Evolutionary conservation across 306 rosid genomes (phyloP).

Genomic region (Cercis canadensis): DNA sequence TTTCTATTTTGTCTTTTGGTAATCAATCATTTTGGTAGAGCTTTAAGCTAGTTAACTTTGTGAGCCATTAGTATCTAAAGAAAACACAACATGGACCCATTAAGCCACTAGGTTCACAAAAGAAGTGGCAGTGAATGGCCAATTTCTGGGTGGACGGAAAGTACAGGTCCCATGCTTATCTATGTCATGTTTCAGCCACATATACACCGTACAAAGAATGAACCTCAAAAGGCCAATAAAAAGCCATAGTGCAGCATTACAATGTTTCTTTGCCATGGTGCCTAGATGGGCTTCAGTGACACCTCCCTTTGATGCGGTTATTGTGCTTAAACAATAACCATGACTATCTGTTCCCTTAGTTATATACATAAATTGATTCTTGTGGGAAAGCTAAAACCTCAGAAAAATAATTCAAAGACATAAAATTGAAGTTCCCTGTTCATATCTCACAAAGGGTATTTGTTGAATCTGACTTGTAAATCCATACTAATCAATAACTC

Average conservation of each 20-base stretch:
- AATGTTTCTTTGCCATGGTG: constrained; percentile 43
- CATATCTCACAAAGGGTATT: background rate
- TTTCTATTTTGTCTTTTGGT: constrained; percentile 34
- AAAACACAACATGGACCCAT: constrained; percentile 52
- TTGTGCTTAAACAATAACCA: background rate
- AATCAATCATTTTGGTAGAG: constrained; percentile 41
- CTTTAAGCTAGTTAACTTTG: constrained; percentile 52
- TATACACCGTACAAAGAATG: constrained; percentile 36
- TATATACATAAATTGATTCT: background rate
- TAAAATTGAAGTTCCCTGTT: background rate
- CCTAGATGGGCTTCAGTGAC: constrained; percentile 34
- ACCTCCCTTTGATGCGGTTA: constrained; percentile 18
- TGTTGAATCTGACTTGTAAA: background rate
- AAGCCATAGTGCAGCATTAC: constrained; percentile 33
- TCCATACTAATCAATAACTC: background rate
- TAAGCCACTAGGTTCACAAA: constrained; percentile 57
- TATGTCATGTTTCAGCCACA: constrained; percentile 39
- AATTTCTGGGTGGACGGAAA: constrained; percentile 54
- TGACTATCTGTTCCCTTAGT: constrained; percentile 16
- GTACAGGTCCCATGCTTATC: constrained; percentile 53
- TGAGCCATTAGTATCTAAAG: constrained; percentile 50
- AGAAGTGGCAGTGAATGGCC: constrained; percentile 45
- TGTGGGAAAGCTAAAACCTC: constrained; percentile 2
- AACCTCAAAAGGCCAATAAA: constrained; percentile 43
- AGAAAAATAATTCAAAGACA: background rate